Evolutionary conservation across 805 yeast genomes (phyloP).

Genomic region (Candida vartiovaarae): DNA sequence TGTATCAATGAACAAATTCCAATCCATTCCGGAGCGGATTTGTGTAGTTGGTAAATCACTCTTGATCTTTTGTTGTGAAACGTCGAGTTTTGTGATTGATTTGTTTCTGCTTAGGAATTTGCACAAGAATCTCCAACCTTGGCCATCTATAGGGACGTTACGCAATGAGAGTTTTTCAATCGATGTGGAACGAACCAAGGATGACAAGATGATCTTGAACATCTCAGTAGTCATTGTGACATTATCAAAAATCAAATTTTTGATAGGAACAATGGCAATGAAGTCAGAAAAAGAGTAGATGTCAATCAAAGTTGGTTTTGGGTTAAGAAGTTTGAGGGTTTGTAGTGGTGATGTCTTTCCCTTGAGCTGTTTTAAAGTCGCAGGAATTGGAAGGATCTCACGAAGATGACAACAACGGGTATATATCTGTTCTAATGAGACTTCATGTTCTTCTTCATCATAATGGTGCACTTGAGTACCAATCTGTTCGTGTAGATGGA

Average conservation of each 20-base stretch:
- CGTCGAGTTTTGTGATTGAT: slow-evolving; percentile 51
- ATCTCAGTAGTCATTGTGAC: slow-evolving; percentile 68
- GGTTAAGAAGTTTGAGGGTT: slow-evolving; percentile 66
- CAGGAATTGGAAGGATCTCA: slow-evolving; percentile 88
- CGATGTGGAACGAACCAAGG: slow-evolving; percentile 58
- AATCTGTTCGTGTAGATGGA: slow-evolving; percentile 54
- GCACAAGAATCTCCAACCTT: slow-evolving; percentile 76
- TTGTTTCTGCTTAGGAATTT: slow-evolving; percentile 63
- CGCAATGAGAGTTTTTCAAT: slow-evolving; percentile 69
- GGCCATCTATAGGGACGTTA: slow-evolving; percentile 64
- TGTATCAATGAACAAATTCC: slow-evolving; percentile 71
- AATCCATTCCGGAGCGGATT: slow-evolving; percentile 74
- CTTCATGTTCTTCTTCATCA: slow-evolving; percentile 7
- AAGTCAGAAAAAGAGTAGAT: slow-evolving; percentile 85
- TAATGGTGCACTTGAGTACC: slow-evolving; percentile 23
- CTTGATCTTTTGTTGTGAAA: slow-evolving; percentile 53
- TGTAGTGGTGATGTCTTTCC: slow-evolving; percentile 73
- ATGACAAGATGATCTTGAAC: slow-evolving; percentile 64
- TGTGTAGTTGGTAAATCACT: slow-evolving; percentile 26
- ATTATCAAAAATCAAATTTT: slow-evolving; percentile 72
- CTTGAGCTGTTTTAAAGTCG: slow-evolving; percentile 73
- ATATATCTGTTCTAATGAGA: slow-evolving; percentile 58
- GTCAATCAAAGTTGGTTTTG: slow-evolving; percentile 87
- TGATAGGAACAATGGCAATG: slow-evolving; percentile 75
- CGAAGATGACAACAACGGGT: slow-evolving; percentile 91